Conservation (phyloP, 2,329 filamentous ascomycete genomes). For the Botrytis paeoniae region DNA sequence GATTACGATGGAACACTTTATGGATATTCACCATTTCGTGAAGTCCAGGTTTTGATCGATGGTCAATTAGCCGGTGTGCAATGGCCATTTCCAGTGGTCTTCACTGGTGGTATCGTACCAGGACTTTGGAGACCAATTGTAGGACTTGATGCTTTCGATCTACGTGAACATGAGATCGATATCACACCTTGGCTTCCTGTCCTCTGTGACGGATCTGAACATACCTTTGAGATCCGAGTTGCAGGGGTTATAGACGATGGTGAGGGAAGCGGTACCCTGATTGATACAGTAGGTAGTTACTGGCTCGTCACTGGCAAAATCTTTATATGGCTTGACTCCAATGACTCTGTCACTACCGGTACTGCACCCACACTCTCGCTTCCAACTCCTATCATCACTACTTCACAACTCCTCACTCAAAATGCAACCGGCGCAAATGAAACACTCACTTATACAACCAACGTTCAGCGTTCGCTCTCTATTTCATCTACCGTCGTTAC, state of each 20-base stretch:
- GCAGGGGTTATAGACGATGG: constrained; percentile 59
- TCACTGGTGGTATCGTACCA: constrained; percentile 76
- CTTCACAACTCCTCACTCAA: constrained; percentile 49
- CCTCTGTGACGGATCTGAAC: constrained; percentile 61
- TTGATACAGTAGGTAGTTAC: constrained; percentile 56
- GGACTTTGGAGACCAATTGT: constrained; percentile 76
- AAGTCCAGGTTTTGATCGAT: constrained; percentile 75
- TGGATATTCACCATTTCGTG: constrained; percentile 71
- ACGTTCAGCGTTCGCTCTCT: constrained; percentile 53
- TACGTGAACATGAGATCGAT: constrained; percentile 78
- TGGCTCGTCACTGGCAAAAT: constrained; percentile 80
- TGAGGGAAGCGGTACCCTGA: constrained; percentile 47
- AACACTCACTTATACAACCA: constrained; percentile 57
- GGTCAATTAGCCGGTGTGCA: constrained; percentile 68
- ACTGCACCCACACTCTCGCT: constrained; percentile 37
- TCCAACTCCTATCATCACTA: constrained; percentile 45
- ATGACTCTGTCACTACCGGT: constrained; percentile 52
- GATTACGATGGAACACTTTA: constrained; percentile 54
- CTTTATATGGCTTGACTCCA: constrained; percentile 68
- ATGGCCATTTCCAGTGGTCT: constrained; percentile 81
- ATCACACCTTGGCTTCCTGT: constrained; percentile 72
- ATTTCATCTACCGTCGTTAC: constrained; percentile 53
- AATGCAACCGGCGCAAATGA: constrained; percentile 53
- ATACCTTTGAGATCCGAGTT: constrained; percentile 67
- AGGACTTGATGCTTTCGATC: constrained; percentile 74